phyloP scores from a whole-genome alignment of 805 yeast species.

The Torulaspora indica region DNA sequence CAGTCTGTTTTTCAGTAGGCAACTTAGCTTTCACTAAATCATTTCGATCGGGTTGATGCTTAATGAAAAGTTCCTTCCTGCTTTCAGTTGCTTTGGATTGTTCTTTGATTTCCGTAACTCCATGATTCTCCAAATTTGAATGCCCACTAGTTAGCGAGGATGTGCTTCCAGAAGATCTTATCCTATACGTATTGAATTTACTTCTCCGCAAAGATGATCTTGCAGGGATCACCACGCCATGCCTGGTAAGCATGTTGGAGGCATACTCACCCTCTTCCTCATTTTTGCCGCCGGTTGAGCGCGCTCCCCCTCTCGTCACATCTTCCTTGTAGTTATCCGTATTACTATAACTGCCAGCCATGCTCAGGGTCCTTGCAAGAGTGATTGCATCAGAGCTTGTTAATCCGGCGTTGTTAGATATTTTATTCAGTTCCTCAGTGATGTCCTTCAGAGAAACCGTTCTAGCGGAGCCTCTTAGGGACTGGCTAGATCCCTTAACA shows the following conservation, averaged over 20 bases:
- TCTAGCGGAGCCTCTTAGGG: constrained; percentile 5
- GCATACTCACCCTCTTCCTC: constrained; percentile 27
- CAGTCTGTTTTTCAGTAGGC: constrained; percentile 4
- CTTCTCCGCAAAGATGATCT: constrained; percentile 42
- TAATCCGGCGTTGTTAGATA: constrained; percentile 73
- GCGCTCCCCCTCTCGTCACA: neutral
- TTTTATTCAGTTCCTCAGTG: constrained; percentile 67
- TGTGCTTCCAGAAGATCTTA: constrained; percentile 31
- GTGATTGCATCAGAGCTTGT: constrained; percentile 78
- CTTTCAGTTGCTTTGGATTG: neutral
- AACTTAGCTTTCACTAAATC: constrained; percentile 3
- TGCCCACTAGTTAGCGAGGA: neutral
- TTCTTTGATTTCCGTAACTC: neutral
- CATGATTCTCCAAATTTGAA: neutral
- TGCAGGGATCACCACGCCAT: constrained; percentile 29
- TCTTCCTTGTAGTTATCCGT: constrained; percentile 7
- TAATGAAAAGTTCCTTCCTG: neutral
- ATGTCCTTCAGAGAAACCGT: constrained; percentile 63
- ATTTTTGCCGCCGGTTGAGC: constrained; percentile 3
- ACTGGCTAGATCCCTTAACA: neutral
- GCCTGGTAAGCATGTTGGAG: constrained; percentile 30
- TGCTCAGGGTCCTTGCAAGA: constrained; percentile 71
- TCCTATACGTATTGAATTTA: constrained; percentile 48
- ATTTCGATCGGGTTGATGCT: neutral
- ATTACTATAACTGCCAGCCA: constrained; percentile 54